Conservation (phyloP, 352 stramenopile genomes). For the Pythium utonaiense region DNA sequence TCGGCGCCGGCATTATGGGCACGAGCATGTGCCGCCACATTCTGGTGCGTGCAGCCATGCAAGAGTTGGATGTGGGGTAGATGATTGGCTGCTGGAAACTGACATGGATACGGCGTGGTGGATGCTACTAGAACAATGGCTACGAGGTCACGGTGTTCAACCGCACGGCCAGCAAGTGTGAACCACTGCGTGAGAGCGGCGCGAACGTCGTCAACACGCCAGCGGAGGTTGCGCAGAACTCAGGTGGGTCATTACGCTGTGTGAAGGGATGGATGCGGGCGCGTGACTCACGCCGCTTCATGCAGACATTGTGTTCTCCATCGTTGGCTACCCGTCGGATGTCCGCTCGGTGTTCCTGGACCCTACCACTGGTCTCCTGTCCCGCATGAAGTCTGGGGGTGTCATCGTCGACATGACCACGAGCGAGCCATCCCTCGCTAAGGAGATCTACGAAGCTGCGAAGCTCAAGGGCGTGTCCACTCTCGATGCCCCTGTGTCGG, state of each 20-base stretch:
- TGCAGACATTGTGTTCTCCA: slow-evolving; percentile 89
- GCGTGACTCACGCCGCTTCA: neutral
- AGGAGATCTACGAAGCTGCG: slow-evolving; percentile 80
- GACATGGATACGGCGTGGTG: neutral
- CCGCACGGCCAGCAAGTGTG: slow-evolving; percentile 79
- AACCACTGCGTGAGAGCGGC: slow-evolving; percentile 68
- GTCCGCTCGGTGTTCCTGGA: slow-evolving; percentile 77
- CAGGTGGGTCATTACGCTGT: slow-evolving; percentile 30
- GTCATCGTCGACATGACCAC: slow-evolving; percentile 92
- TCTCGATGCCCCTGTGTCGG: slow-evolving; percentile 82
- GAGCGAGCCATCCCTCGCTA: slow-evolving; percentile 81
- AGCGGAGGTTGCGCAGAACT: slow-evolving; percentile 75
- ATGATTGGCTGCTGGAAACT: neutral
- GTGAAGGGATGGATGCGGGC: neutral
- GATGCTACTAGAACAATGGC: slow-evolving; percentile 64
- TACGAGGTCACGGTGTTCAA: slow-evolving; percentile 88
- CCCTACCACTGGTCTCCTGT: slow-evolving; percentile 55
- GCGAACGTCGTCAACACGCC: slow-evolving; percentile 69
- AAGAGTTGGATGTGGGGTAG: neutral
- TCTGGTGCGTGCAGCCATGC: slow-evolving; percentile 38
- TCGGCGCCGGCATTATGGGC: slow-evolving; percentile 89
- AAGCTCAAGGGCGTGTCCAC: slow-evolving; percentile 69
- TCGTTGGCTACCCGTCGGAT: slow-evolving; percentile 85
- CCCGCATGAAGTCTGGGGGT: slow-evolving; percentile 65
- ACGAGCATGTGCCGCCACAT: slow-evolving; percentile 89